Conservation (phyloP, 108 stramenopile species). For the Schizochytrium sp. region DNA sequence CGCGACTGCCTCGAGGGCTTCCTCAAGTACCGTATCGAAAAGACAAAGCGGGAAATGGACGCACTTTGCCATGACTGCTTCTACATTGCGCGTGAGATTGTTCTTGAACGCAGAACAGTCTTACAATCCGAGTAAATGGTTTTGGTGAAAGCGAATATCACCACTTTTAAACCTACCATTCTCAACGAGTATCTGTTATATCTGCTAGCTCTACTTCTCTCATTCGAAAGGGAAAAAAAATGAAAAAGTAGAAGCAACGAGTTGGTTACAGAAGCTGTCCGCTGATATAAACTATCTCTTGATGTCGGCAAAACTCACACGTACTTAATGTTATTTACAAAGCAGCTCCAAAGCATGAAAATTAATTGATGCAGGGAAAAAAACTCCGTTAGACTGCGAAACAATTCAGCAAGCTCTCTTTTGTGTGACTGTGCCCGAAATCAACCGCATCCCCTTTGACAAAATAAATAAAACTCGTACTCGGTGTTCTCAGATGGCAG, state of each 20-base stretch:
- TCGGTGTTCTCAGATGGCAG: no score
- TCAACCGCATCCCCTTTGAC: no score
- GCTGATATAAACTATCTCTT: no score
- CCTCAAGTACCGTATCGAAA: conserved; percentile 6
- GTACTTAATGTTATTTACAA: no score
- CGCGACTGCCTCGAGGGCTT: conserved; percentile 39
- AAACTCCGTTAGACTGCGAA: no score
- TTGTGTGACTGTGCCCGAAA: no score
- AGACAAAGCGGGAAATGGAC: neutral
- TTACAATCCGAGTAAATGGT: neutral
- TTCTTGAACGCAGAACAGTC: neutral
- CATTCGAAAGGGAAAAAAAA: neutral
- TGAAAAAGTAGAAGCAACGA: neutral
- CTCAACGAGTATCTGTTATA: neutral
- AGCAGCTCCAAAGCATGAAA: no score
- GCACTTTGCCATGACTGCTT: conserved; percentile 59
- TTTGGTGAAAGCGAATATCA: neutral
- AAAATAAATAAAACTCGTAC: no score
- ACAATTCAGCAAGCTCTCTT: no score
- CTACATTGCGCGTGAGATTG: conserved; percentile 27
- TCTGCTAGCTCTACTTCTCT: neutral
- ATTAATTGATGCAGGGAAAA: no score
- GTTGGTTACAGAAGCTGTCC: neutral
- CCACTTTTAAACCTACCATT: neutral
- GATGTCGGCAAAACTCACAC: no score